Base-by-base conservation (phyloP, 2,329 filamentous ascomycete species). In the Penicillium sp. region DNA sequence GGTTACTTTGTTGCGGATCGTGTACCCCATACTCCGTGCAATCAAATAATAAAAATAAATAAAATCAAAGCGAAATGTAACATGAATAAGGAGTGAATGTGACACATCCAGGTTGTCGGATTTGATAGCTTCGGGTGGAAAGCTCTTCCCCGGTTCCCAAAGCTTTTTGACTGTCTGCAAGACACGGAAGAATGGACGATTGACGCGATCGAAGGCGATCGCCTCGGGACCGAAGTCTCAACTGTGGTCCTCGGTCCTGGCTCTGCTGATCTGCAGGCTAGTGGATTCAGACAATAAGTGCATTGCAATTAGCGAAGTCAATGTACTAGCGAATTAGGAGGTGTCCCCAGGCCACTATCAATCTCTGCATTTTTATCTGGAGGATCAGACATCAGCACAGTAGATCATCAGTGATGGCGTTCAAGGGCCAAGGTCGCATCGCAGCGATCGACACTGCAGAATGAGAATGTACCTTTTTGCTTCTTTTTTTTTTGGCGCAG, bases 61-160 rank as follows among this genome's bases (percentile, higher is more conserved):
- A n/a, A 16, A 29, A 38, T 18, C 34, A 39, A 38, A 6, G 5
- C 7, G 26, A 50, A 42, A 42, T 53, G 48, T 35, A 53, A 43
- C 29, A 45, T 45, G 56, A 5, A 24, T 9, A 52, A 64, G 55
- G 51, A 50, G 57, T 62, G 57, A 52, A 58, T 64, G 57, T 65
- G 63, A 65, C 55, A 57, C 47, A 59, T 65, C 62, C 57, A 47
- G 50, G 32, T 56, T 38, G 43, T 53, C 51, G 56, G 60, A 59
- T 55, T 54, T 49, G 62, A 60, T 57, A 64, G 60, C 58, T 58
- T 64, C 60, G 56, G 58, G 57, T 46, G 59, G 53, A 61, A 58
- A 51, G 34, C 55, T 44, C 31, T 62, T 60, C 60, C 61, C 56
- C 57, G 61, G 50, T 45, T 55, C 57, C 34, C 48, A 50, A 18